Conservation (phyloP, 2,329 filamentous ascomycete species). For the Pestalotiopsis sp. region DNA sequence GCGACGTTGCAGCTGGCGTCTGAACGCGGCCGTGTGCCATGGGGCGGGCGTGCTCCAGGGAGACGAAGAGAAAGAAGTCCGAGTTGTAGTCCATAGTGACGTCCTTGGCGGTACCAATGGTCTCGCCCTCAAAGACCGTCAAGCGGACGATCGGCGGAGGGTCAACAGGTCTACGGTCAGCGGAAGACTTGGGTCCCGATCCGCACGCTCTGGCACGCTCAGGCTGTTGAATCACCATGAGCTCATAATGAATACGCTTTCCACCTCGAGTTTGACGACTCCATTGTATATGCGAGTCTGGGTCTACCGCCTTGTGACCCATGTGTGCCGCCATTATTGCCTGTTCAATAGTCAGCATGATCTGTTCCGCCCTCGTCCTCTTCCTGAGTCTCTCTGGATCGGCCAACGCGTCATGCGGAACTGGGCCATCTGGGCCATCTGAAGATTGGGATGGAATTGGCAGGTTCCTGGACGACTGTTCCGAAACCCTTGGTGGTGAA, state of each 20-base stretch:
- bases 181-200: slow-evolving; percentile 88
- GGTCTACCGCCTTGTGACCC: neutral
- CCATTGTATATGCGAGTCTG: slow-evolving; percentile 4
- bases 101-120: slow-evolving; percentile 64
- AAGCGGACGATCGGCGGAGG: slow-evolving; percentile 93
- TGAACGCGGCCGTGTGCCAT: slow-evolving; percentile 81
- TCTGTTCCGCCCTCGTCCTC: too few species aligned
- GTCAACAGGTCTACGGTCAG: slow-evolving; percentile 90
- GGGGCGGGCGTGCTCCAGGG: slow-evolving; percentile 81
- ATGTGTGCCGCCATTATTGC: slow-evolving; percentile 7
- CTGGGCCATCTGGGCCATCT: too few species aligned
- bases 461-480: too few species aligned
- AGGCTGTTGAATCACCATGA: slow-evolving; percentile 91
- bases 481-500: too few species aligned
- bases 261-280: slow-evolving; percentile 71
- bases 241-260: slow-evolving; percentile 76
- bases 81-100: slow-evolving; percentile 92
- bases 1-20: slow-evolving; percentile 66
- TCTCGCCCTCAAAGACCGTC: slow-evolving; percentile 75
- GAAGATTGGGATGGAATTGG: neutral
- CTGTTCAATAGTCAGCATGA: neutral
- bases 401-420: too few species aligned
- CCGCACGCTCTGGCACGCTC: slow-evolving; percentile 94
- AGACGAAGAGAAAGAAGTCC: slow-evolving; percentile 97
- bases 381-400: too few species aligned